Base-by-base conservation (phyloP, 495 filamentous ascomycete genomes). In the Aspergillus kassunensis region DNA sequence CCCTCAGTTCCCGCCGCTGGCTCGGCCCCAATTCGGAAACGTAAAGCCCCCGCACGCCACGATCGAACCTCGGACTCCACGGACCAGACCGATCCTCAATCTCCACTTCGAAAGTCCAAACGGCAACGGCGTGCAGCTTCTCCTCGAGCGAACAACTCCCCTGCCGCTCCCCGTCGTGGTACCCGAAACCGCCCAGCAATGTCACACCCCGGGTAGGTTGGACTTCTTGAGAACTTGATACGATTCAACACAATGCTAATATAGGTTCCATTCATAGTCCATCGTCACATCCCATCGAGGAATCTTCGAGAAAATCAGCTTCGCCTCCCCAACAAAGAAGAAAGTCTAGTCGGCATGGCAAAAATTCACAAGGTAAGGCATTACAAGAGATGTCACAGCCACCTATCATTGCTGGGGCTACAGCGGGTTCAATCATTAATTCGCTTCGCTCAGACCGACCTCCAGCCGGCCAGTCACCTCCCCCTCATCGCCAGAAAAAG, bases 171-270 rank as follows among this genome's bases (percentile, higher is more conserved):
- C 51, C 82, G 83, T 49, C 83, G 80, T 59, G 77, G 69, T 79
- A 80, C 71, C 73, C 80, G 64, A 84, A 87, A 71, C 73, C 78
- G 65, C 64, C 82, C 78, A 70, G 79, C 76, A 63, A 93, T 92
- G 91, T 90, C 90, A 71, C 88, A 85, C 75, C 81, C 87, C 65
- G 84, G 82, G 89, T 93, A 73, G 49, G 80, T 74, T 41, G n/a
- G 1, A 37, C 20, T 15, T 18, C 11, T 43, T 13, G 34, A 23
- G 12, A n/a, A n/a, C n/a, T n/a, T n/a, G n/a, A n/a, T n/a, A n/a
- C n/a, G n/a, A n/a, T n/a, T n/a, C n/a, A n/a, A 42, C 25, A 20
- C 35, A 44, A 33, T 19, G 58, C 48, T 41, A 25, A 50, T 36
- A 25, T 45, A 19, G 31, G 9, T 16, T 20, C 31, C 18, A 18